Evolutionary conservation across 176 grass and related monocot species (phyloP), one percentile per base, ranked within the genome.

Genomic region (Zoysia pacifica): DNA sequence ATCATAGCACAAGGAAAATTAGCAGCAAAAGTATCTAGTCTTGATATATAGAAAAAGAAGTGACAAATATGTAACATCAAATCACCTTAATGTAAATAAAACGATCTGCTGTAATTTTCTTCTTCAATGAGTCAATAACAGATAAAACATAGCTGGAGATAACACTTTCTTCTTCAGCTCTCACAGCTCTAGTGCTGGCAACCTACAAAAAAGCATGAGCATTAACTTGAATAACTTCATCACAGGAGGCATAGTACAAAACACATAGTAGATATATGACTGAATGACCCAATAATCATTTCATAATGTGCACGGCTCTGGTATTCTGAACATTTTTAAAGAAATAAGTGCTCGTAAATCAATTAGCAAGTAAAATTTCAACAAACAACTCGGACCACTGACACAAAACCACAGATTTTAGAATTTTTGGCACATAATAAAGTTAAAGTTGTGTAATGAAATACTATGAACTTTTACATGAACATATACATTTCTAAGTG

Each of bases 91-190:
- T 91, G 69, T 87, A 94, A 79, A 48, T 66, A 67, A 73, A 93
- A 12, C 92, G 92, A 38, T 86, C 76, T 74, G 76, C 79, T 44
- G 72, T 61, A 48, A 95, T 65, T 84, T 87, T 86, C 61, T 91
- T 95, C 84, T 95, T 95, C 59, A 93, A 61, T 2, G 96, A 87
- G 41, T 93, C 90, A 74, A 99, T 93, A 77, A 88, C 72, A 63
- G 74, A 41, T 53, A 78, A 73, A 89, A 87, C 53, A 67, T 89
- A 70, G 5, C 50, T 75, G 65, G 87, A 59, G 52, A 1, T 48
- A 84, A 65, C 40, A 65, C 13, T 89, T 83, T 83, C 92, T 69
- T 84, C 88, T 65, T 81, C 85, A 77, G 44, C 54, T 59, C 12
- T 42, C 43, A 60, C 76, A 69, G 41, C 60, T 79, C 78, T 74